Evolutionary conservation across 2,329 filamentous ascomycete species (phyloP).

Genomic region (Grosmannia penicillata): DNA sequence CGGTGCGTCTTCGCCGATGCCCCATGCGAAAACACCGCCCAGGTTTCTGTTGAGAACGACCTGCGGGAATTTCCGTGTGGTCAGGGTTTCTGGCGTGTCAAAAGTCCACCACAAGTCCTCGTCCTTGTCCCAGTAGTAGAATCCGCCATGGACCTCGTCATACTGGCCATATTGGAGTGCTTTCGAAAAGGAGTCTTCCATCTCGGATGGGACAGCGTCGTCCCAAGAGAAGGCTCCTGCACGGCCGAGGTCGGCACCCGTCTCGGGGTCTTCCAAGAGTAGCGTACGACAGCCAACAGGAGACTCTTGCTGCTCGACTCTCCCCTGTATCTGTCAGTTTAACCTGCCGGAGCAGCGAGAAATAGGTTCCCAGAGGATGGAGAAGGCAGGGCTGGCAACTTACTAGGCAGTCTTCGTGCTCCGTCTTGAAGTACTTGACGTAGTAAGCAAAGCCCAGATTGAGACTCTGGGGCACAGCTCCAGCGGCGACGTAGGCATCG

Average conservation of each 20-base stretch:
- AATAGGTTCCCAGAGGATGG: too few relatives aligned
- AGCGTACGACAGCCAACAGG: conserved; percentile 45
- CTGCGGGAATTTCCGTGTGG: conserved; percentile 39
- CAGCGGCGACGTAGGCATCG: conserved; percentile 42
- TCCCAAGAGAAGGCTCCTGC: conserved; percentile 43
- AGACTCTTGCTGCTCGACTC: conserved; percentile 1
- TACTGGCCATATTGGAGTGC: conserved; percentile 38
- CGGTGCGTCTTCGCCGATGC: conserved; percentile 50
- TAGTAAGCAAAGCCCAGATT: conserved; percentile 58
- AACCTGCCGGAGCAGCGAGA: too few relatives aligned
- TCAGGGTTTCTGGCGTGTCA: conserved; percentile 48
- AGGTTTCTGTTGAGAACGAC: conserved; percentile 41
- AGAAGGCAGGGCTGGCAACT: not conserved
- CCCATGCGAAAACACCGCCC: conserved; percentile 65
- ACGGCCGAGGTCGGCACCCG: conserved; percentile 42
- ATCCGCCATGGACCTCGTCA: conserved; percentile 44
- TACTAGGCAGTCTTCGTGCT: conserved; percentile 22
- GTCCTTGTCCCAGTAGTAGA: conserved; percentile 51
- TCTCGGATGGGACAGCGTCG: conserved; percentile 34
- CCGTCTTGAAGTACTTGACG: conserved; percentile 49
- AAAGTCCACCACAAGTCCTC: conserved; percentile 58
- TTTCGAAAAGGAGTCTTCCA: conserved; percentile 40
- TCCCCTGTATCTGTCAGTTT: not conserved
- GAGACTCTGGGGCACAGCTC: conserved; percentile 37
- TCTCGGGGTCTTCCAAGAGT: conserved; percentile 41